A percentile compares a stretch with the other conserved stretches of the same genome.
These are phyloP conservation scores for Magnusiomyces fungicola DNA, from an alignment of 1,139 yeast genomes.

Conservation along the genomic window DNA sequence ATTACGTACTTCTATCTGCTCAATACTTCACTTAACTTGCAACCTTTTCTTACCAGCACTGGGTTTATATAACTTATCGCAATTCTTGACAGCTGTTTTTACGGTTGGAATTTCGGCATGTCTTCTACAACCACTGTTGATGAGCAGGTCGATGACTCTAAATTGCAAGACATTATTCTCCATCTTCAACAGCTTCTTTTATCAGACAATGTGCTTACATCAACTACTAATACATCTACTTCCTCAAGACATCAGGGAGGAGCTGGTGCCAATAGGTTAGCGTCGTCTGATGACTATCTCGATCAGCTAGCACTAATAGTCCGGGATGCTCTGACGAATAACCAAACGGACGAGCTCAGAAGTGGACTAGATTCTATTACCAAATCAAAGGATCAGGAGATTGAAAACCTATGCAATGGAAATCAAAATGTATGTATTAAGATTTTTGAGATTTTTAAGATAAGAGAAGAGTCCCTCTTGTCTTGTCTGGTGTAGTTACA, in stretches of 20 bases:
- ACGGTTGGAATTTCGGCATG: no score
- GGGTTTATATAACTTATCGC: no score
- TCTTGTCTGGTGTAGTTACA: no score
- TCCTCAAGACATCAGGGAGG: not conserved
- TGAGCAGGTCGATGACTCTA: slow-evolving; percentile 11
- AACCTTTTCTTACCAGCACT: no score
- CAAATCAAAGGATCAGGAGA: slow-evolving; percentile 53
- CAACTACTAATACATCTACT: not conserved
- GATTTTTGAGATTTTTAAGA: not conserved
- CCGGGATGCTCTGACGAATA: slow-evolving; percentile 52
- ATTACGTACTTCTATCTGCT: no score
- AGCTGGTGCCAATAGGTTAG: slow-evolving; percentile 1
- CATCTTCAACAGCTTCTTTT: slow-evolving; percentile 15
- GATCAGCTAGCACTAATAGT: slow-evolving; percentile 80
- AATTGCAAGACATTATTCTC: slow-evolving; percentile 12
- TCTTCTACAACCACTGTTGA: no score
- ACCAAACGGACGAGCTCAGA: slow-evolving; percentile 52
- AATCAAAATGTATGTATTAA: slow-evolving; percentile 44
- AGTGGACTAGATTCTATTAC: slow-evolving; percentile 51
- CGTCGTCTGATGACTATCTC: slow-evolving; percentile 49
- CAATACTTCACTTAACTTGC: no score
- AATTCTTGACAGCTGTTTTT: no score
- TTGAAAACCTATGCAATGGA: slow-evolving; percentile 53
- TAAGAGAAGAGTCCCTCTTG: no score
- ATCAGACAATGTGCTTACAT: slow-evolving; percentile 8